Percentiles rank a stretch among this genome's conserved stretches.
Evolutionary conservation across 768 basidiomycete genomes (phyloP).

Genomic region (Neoboletus magnificus): DNA sequence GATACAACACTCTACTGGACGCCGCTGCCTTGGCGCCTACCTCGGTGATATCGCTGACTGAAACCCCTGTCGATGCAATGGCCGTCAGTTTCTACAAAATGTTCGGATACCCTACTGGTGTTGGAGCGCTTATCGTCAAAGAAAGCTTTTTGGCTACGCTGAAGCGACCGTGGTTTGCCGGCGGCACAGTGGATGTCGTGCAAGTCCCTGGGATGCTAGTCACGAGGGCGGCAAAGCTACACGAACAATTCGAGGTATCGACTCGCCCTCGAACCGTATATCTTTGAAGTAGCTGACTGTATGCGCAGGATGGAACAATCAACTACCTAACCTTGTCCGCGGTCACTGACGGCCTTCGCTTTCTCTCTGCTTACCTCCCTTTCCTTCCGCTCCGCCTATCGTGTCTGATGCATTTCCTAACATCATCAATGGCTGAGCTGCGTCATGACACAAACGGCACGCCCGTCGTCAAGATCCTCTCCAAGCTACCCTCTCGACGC

Average conservation of each 20-base stretch:
- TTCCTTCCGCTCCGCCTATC: conserved; percentile 76
- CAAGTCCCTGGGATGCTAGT: conserved; percentile 75
- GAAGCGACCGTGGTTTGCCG: conserved; percentile 80
- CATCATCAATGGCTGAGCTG: conserved; percentile 50
- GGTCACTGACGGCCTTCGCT: conserved; percentile 74
- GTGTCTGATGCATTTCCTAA: conserved; percentile 61
- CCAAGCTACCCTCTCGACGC: conserved; percentile 52
- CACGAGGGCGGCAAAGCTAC: conserved; percentile 52
- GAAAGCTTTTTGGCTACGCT: conserved; percentile 60
- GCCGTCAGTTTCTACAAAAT: conserved; percentile 87
- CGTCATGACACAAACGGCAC: conserved; percentile 58
- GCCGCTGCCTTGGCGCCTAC: conserved; percentile 80
- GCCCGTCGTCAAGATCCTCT: conserved; percentile 68
- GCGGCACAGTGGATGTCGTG: conserved; percentile 78
- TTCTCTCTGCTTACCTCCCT: conserved; percentile 74
- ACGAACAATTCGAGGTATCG: conserved; percentile 77
- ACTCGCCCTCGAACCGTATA: neutral
- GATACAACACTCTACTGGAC: conserved; percentile 75
- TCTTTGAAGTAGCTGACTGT: conserved; percentile 2
- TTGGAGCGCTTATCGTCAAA: conserved; percentile 75
- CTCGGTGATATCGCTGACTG: conserved; percentile 60
- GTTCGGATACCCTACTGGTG: conserved; percentile 85
- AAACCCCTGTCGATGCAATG: conserved; percentile 75
- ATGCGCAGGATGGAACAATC: conserved; percentile 73
- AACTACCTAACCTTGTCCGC: conserved; percentile 77